A percentile compares a stretch with the other conserved stretches of the same genome.
Conservation (phyloP, 495 filamentous ascomycete genomes). For the Saxophila tyrrhenica region DNA sequence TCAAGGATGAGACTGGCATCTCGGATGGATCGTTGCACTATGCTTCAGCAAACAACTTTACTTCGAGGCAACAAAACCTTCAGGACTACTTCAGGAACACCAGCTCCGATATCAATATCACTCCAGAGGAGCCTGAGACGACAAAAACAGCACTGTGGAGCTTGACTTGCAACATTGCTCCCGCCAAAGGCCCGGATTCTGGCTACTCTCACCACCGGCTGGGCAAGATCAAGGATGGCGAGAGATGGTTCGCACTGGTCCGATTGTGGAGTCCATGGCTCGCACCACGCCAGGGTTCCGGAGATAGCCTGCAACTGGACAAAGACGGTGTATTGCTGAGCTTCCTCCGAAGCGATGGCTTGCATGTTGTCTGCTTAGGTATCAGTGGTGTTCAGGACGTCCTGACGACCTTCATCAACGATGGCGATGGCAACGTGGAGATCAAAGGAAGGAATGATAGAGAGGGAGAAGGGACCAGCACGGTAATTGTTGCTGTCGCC, state of each 20-base stretch:
- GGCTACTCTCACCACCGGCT: slow-evolving; percentile 45
- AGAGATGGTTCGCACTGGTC: slow-evolving; percentile 65
- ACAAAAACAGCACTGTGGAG: slow-evolving; percentile 63
- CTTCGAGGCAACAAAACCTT: slow-evolving; percentile 21
- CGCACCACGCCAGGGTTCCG: slow-evolving; percentile 70
- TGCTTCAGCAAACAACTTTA: not conserved
- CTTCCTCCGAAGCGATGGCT: slow-evolving; percentile 63
- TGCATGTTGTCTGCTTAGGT: slow-evolving; percentile 69
- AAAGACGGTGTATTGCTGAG: slow-evolving; percentile 73
- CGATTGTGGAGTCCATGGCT: slow-evolving; percentile 79
- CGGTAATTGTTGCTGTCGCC: slow-evolving; percentile 61
- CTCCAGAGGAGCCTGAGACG: slow-evolving; percentile 49
- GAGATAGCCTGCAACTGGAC: slow-evolving; percentile 45
- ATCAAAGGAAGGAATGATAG: slow-evolving; percentile 66
- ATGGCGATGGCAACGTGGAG: slow-evolving; percentile 51
- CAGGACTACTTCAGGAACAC: slow-evolving; percentile 49
- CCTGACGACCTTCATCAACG: slow-evolving; percentile 57
- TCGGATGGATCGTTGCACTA: slow-evolving; percentile 20
- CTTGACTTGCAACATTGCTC: slow-evolving; percentile 43
- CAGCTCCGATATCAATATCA: slow-evolving; percentile 46
- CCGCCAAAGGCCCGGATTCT: slow-evolving; percentile 45
- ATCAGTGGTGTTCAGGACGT: slow-evolving; percentile 67
- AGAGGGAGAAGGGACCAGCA: slow-evolving; percentile 37
- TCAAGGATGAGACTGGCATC: slow-evolving; percentile 47
- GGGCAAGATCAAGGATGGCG: slow-evolving; percentile 47